A percentile compares a stretch with the other conserved stretches of the same genome.
phyloP scores from a whole-genome alignment of 768 basidiomycete species.

The Pleurotus giganteus region DNA sequence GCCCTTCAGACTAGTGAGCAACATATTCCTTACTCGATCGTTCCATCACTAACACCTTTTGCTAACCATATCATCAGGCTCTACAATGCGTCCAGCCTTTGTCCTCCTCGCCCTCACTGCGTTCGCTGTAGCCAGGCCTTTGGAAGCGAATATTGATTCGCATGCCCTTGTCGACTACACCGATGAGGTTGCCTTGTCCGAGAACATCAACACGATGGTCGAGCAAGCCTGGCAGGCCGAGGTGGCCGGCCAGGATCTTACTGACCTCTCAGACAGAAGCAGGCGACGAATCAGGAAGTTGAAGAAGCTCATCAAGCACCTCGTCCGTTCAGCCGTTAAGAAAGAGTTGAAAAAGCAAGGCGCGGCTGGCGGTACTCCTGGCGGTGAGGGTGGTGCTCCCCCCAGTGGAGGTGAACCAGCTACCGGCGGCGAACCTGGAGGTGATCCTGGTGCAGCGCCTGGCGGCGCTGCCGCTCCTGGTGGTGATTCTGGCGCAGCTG shows the following conservation, averaged over 20 bases:
- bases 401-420: background rate
- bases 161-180: background rate
- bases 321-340: background rate
- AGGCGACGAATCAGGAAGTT: background rate
- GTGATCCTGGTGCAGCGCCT: background rate
- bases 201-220: background rate
- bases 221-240: background rate
- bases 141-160: background rate
- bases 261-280: background rate
- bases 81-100: slow-evolving; percentile 3
- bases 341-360: background rate
- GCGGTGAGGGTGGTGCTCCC: background rate
- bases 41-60: background rate
- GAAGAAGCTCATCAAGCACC: background rate
- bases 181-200: background rate
- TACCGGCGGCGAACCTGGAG: background rate
- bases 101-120: slow-evolving; percentile 1
- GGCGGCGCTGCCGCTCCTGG: too few relatives aligned
- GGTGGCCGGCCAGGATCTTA: background rate
- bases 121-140: background rate
- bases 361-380: background rate
- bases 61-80: background rate
- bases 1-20: too few relatives aligned
- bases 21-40: too few relatives aligned
- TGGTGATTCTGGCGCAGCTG: background rate